phyloP scores from a whole-genome alignment of 2,329 filamentous ascomycete species.

The Ophiostoma ips region DNA sequence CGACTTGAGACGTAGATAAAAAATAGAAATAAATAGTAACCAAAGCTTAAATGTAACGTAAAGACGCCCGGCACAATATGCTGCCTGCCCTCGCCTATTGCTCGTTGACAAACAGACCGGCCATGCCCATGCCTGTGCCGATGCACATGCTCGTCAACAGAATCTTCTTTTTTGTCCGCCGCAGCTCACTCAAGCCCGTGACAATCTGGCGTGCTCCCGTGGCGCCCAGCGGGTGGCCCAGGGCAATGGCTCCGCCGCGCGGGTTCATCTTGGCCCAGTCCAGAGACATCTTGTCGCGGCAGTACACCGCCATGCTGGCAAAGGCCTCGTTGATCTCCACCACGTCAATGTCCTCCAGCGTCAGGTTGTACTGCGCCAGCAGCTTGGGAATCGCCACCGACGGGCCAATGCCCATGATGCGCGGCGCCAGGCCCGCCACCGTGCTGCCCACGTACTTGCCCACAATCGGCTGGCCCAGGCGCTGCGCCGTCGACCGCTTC shows the following conservation, averaged over 20 bases:
- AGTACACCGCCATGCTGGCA: slow-evolving; percentile 95
- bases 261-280: slow-evolving; percentile 69
- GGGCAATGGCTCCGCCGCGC: slow-evolving; percentile 66
- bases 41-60: too few species aligned
- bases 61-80: too few species aligned
- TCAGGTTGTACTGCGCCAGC: slow-evolving; percentile 62
- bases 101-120: slow-evolving; percentile 26
- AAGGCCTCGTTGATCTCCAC: slow-evolving; percentile 97
- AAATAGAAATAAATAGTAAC: too few species aligned
- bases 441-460: slow-evolving; percentile 92
- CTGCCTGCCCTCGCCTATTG: not conserved
- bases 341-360: slow-evolving; percentile 71
- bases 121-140: slow-evolving; percentile 56
- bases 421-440: slow-evolving; percentile 74
- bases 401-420: slow-evolving; percentile 93
- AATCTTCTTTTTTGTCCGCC: slow-evolving; percentile 78
- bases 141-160: slow-evolving; percentile 85
- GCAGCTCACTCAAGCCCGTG: slow-evolving; percentile 59
- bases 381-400: slow-evolving; percentile 69
- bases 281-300: slow-evolving; percentile 56
- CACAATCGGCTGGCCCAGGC: slow-evolving; percentile 78
- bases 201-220: slow-evolving; percentile 74
- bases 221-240: slow-evolving; percentile 62
- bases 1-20: too few species aligned
- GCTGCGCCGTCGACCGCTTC: slow-evolving; percentile 80